phyloP scores from a whole-genome alignment of 2,329 filamentous ascomycete genomes.

The Neonectria faginata region DNA sequence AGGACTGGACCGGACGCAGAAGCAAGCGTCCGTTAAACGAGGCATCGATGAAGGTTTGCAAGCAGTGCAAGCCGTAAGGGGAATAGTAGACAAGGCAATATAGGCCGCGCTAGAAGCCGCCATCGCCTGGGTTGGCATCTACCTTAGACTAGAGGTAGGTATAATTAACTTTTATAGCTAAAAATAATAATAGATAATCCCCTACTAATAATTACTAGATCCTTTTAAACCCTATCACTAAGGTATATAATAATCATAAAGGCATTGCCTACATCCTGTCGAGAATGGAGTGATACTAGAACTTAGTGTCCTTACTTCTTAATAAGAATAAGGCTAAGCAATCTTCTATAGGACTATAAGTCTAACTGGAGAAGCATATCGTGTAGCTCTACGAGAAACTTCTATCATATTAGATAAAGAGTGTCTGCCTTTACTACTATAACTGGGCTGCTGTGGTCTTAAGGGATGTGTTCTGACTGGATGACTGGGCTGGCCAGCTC shows the following conservation, averaged over 20 bases:
- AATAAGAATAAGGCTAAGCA: neutral
- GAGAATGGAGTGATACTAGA: neutral
- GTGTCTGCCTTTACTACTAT: neutral
- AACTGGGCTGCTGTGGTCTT: neutral
- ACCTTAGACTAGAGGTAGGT: conserved; percentile 49
- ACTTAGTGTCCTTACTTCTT: neutral
- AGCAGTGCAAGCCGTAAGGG: conserved; percentile 40
- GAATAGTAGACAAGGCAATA: conserved; percentile 44
- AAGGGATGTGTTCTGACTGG: neutral
- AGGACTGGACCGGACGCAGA: conserved; percentile 46
- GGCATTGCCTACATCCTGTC: neutral
- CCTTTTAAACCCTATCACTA: neutral
- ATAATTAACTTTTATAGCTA: neutral
- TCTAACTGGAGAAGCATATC: neutral
- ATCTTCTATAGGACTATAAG: neutral
- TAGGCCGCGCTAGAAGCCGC: conserved; percentile 49
- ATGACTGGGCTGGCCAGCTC: conserved; percentile 1
- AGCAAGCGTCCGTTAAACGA: conserved; percentile 41
- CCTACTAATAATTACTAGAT: neutral
- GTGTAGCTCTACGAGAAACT: conserved; percentile 3
- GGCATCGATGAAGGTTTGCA: conserved; percentile 41
- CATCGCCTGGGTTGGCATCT: conserved; percentile 54
- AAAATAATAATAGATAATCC: conserved; percentile 2
- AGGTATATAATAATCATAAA: neutral
- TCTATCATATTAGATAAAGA: neutral